These are phyloP conservation scores for Eurotiales sp. DNA, from an alignment of 2,329 filamentous ascomycete genomes.

Conservation along the genomic window DNA sequence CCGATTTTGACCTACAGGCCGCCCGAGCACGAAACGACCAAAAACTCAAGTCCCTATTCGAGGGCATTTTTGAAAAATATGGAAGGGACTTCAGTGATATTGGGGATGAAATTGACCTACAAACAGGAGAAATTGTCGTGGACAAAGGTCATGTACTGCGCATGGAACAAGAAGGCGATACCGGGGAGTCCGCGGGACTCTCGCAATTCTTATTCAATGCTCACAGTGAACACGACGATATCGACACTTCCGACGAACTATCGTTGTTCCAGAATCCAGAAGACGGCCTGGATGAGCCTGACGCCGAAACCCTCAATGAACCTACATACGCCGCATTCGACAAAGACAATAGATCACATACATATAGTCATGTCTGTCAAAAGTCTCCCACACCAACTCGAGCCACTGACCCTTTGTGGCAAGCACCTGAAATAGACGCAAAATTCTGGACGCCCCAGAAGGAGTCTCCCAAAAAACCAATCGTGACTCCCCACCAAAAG, in stretches of 20 bases:
- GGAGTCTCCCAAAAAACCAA: neutral
- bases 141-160: constrained; percentile 79
- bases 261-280: neutral
- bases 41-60: constrained; percentile 77
- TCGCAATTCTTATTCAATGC: neutral
- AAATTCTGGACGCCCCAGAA: constrained; percentile 25
- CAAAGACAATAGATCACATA: neutral
- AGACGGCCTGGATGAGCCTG: neutral
- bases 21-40: constrained; percentile 64
- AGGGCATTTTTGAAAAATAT: constrained; percentile 87
- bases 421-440: constrained; percentile 27
- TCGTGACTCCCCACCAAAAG: neutral
- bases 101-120: constrained; percentile 85
- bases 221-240: neutral
- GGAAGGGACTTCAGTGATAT: constrained; percentile 74
- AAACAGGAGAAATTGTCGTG: constrained; percentile 76
- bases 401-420: constrained; percentile 27
- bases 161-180: constrained; percentile 57
- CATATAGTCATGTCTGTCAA: neutral
- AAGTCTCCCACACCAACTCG: constrained; percentile 9
- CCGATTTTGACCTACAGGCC: constrained; percentile 55
- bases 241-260: constrained; percentile 8
- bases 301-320: neutral
- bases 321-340: neutral
- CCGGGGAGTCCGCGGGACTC: constrained; percentile 28